phyloP scores from a whole-genome alignment of 495 filamentous ascomycete genomes.

The Geopyxis carbonaria region DNA sequence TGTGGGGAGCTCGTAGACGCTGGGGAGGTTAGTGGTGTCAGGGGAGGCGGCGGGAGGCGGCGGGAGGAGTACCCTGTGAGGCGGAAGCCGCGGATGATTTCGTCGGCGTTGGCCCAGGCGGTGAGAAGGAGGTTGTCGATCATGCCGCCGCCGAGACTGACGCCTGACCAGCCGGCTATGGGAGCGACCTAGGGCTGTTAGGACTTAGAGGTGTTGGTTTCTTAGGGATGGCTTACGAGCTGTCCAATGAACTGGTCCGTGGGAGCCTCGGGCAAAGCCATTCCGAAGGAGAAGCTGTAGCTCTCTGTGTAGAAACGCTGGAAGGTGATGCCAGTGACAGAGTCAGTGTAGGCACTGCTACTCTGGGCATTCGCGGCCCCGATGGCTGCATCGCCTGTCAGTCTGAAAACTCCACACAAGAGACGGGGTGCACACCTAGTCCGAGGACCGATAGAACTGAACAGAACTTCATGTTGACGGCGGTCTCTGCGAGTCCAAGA shows the following conservation, averaged over 20 bases:
- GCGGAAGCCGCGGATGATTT: slow-evolving; percentile 26
- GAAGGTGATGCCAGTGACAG: slow-evolving; percentile 27
- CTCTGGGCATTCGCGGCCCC: slow-evolving; percentile 13
- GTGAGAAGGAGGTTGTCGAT: slow-evolving; percentile 26
- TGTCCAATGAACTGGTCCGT: slow-evolving; percentile 29
- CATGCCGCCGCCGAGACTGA: slow-evolving; percentile 27
- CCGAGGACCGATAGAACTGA: no score
- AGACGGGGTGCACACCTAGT: no score
- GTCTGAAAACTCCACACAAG: no score
- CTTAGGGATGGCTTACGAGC: slow-evolving; percentile 12
- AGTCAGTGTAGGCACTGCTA: slow-evolving; percentile 25
- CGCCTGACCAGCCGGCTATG: slow-evolving; percentile 19
- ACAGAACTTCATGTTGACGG: no score
- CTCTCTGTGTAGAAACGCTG: slow-evolving; percentile 23
- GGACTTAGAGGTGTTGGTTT: slow-evolving; percentile 8
- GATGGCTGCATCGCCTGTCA: no score
- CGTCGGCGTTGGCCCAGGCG: slow-evolving; percentile 27
- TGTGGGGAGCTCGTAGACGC: no score
- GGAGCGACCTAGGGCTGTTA: slow-evolving; percentile 24
- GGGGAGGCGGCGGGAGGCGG: no score
- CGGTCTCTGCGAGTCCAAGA: no score
- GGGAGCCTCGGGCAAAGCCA: slow-evolving; percentile 25
- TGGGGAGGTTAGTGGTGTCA: no score
- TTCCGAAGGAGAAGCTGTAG: slow-evolving; percentile 26
- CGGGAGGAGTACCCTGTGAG: no score